Base-by-base conservation (phyloP, 2,329 filamentous ascomycete species). In the Calonectria fujianensis region DNA sequence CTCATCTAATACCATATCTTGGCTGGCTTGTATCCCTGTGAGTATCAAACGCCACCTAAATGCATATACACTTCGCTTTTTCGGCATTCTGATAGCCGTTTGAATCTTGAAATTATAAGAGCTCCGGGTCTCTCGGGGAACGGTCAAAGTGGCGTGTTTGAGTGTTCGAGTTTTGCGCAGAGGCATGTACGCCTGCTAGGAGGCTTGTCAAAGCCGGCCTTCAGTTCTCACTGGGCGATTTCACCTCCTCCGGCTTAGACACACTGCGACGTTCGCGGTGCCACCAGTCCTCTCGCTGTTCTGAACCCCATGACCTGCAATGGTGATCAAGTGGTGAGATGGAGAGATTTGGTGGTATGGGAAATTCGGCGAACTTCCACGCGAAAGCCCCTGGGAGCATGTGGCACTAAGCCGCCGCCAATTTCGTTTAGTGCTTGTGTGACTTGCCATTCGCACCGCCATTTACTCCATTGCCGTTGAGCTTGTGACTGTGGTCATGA, bases 401-500 rank as follows among this genome's bases (percentile, higher is more conserved):
- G 13, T 64, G 59, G 63, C 66, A 70, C 69, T 57, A 29, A 16
- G 37, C 65, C 16, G 45, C 57, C 57, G 50, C 50, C 29, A n/a
- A 8, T 18, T 31, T 51, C 24, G n/a, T 76, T 76, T 72, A 80
- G 78, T 83, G 82, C 76, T 82, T 81, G 72, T 83, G 48, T 74
- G 79, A 68, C 73, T 79, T 32, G 64, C 70, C 68, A 35, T 37
- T 57, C 52, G 32, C 37, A 31, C 69, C 45, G 64, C 73, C 70
- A 59, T 77, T 75, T 32, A 71, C 68, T 63, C 70, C 76, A 63
- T 83, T 80, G 69, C 69, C 71, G 48, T 76, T 80, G 75, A 75
- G 70, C 74, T 85, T 83, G 75, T 82, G 80, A 72, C 79, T 82
- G 77, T 86, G 82, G 71, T 85, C 84, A 75, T 90, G 85, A 45